Base-by-base conservation (phyloP, 2,329 filamentous ascomycete species). In the Pyrenochaeta sp. region DNA sequence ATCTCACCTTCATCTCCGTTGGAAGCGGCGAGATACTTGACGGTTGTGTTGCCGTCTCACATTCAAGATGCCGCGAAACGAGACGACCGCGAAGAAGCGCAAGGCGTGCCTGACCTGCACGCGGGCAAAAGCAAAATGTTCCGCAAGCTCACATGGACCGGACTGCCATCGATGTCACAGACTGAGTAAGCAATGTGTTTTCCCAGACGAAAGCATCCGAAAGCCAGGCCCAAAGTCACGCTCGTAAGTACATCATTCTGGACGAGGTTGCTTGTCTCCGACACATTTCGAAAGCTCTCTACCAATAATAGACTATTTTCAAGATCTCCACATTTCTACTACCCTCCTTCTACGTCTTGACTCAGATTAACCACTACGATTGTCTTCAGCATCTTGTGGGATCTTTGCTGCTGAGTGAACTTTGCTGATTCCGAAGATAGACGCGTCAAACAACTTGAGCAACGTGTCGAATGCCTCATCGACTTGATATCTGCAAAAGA, bases 381-480 rank as follows among this genome's bases (percentile, higher is more conserved):
- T 27, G 4, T 27, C 9, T 27, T 27, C 9, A 27, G 23, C 9
- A 9, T 27, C 23, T 27, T 27, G 23, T 27, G 23, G 9, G 23
- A 27, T 5, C 23, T n/a, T n/a, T n/a, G 9, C 23, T 27, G 4
- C 9, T 27, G 23, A 27, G 23, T 27, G 9, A 27, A 27, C 23
- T 27, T 9, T 27, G 32, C 23, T 37, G 5, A 20, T 30, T 44
- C 30, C 42, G 20, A 18, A 21, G 2, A n/a, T 32, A 67, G 66
- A 17, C 63, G 64, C 17, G 64, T 67, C 1, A 63, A 60, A 31
- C 54, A 63, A 48, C 54, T 67, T 7, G 66, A 69, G 44, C 56
- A 69, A 40, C 62, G 66, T 15, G 63, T 69, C 7, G 66, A 67
- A 20, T 63, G 54, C 29, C 58, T 67, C 10, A 63, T 69, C 29